Percentiles rank a stretch among this genome's conserved stretches.
phyloP scores from a whole-genome alignment of 2,329 filamentous ascomycete species.

The Cercospora sesami region DNA sequence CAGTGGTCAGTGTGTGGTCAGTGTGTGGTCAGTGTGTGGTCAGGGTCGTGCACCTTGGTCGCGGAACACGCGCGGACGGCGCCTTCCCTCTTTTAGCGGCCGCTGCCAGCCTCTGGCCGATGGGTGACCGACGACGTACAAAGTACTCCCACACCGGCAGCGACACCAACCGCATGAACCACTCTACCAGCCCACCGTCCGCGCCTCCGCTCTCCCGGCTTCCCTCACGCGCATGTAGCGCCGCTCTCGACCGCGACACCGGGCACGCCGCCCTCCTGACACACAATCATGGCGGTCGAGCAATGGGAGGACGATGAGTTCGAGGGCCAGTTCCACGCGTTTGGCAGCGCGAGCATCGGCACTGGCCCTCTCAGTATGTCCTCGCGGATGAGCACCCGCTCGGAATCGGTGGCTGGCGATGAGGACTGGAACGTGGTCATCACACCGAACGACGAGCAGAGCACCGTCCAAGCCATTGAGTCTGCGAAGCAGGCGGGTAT shows the following conservation, averaged over 20 bases:
- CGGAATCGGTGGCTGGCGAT: conserved; percentile 68
- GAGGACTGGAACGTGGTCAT: conserved; percentile 88
- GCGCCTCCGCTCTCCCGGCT: conserved; percentile 4
- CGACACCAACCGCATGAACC: conserved; percentile 9
- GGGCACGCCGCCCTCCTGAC: conserved; percentile 51
- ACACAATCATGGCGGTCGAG: conserved; percentile 58
- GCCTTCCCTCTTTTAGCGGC: not conserved
- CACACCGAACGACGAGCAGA: conserved; percentile 79
- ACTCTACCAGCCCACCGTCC: conserved; percentile 5
- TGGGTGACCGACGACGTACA: not conserved
- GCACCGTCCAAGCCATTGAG: conserved; percentile 80
- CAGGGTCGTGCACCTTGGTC: not conserved
- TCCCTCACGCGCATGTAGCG: conserved; percentile 8
- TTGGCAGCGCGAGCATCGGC: conserved; percentile 59
- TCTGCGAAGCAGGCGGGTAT: conserved; percentile 88
- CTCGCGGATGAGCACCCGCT: conserved; percentile 73
- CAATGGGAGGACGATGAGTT: conserved; percentile 61
- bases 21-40: conserved; percentile 1
- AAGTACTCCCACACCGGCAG: not conserved
- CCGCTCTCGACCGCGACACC: conserved; percentile 11
- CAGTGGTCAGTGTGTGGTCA: not conserved
- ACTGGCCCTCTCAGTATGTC: conserved; percentile 72
- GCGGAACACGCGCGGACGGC: not conserved
- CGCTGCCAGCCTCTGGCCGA: conserved; percentile 6
- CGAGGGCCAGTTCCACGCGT: conserved; percentile 61